Evolutionary conservation across 164 flowering plant species (phyloP), one percentile per base, ranked within the genome.

Genomic region (Chimonanthus praecox): DNA sequence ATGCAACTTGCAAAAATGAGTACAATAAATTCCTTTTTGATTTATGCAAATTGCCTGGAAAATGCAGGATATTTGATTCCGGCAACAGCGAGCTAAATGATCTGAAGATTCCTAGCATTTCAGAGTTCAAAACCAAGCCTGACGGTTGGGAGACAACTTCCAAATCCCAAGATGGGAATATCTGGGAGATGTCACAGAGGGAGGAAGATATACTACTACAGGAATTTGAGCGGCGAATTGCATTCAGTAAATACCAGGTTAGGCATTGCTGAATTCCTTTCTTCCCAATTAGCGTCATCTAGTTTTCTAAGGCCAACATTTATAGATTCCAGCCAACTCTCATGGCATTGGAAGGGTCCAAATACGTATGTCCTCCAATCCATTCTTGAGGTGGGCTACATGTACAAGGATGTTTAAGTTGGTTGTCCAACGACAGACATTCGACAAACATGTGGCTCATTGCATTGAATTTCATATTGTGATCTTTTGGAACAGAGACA

Each of bases 141-240:
- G 98, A 96, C 80, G 99, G 99, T 13, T 94, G 99, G 99, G 99
- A 96, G 83, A 88, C 97, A 77, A 83, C 87, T 63, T 76, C 93
- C 6, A 92, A 90, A 81, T 70, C 80, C 70, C 89, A 84, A 72
- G 97, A 94, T 82, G 98, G 94, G 61, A 96, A 83, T 82, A 70
- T 92, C 8, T 96, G 98, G 97, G 97, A 93, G 75, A 89, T 93
- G 87, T 85, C 98, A 49, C 99, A 95, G 71, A 89, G 92, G 77
- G 98, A 95, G 81, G 98, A 95, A 78, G 99, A 95, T 77, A 90
- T 96, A 68, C 91, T 94, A 46, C 85, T 94, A 68, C 99, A 92
- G 81, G 99, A 96, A 80, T 96, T 88, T 68, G 99, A 92, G 73
- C 97, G 98, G 45, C 87, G 98, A 68, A 90, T 94, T 76, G 95